Evolutionary conservation across 1,284 basidiomycete genomes (phyloP).

Genomic region (Ceratorhiza oryzae-sativae): DNA sequence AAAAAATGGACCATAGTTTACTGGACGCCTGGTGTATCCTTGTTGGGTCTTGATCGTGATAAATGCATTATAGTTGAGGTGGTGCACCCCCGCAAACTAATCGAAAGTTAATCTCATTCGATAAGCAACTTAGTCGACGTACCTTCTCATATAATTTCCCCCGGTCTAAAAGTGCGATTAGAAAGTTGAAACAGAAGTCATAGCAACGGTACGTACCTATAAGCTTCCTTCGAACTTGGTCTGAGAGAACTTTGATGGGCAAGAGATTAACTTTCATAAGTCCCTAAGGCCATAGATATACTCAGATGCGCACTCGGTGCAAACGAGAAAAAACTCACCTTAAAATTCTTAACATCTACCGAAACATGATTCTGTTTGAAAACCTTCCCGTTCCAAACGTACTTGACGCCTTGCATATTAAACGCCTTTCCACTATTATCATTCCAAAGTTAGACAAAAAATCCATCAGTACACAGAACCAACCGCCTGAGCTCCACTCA

Average conservation of each 20-base stretch:
- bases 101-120: not conserved
- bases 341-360: conserved; percentile 1
- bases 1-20: not conserved
- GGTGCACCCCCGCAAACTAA: conserved; percentile 26
- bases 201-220: not conserved
- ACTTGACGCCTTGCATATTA: conserved; percentile 16
- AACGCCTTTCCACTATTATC: conserved; percentile 17
- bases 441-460: not conserved
- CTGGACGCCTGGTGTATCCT: conserved; percentile 10
- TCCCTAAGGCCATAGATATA: conserved; percentile 9
- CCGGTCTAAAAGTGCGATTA: conserved; percentile 1
- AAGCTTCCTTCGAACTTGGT: not conserved
- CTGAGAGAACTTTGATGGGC: conserved; percentile 30
- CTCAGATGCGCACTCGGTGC: not conserved
- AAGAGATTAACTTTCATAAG: conserved; percentile 22
- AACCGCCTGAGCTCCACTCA: not conserved
- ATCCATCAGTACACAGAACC: not conserved
- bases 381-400: conserved; percentile 30
- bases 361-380: conserved; percentile 18
- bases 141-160: conserved; percentile 33
- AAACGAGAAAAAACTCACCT: conserved; percentile 1
- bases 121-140: not conserved
- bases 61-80: conserved; percentile 22
- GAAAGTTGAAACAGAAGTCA: no score
- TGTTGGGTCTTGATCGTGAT: conserved; percentile 1